These are phyloP conservation scores for Mycena venus DNA, from an alignment of 768 basidiomycete genomes.

Conservation along the genomic window DNA sequence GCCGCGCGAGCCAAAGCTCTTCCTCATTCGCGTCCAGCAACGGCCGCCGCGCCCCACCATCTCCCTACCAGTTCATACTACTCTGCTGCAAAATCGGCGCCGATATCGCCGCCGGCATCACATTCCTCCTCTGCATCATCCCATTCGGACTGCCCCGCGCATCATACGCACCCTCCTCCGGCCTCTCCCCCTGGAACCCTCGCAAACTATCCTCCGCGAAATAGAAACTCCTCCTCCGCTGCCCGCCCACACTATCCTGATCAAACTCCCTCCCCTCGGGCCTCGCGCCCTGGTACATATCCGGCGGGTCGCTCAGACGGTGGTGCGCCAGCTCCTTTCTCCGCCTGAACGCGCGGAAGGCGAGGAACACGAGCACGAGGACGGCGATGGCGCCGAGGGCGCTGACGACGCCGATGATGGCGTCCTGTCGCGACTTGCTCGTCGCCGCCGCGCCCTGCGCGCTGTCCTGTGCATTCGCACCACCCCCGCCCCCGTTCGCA, in stretches of 20 bases:
- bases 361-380: slow-evolving; percentile 78
- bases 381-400: slow-evolving; percentile 85
- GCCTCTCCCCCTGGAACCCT: slow-evolving; percentile 60
- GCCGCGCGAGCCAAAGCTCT: background rate
- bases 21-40: background rate
- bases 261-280: slow-evolving; percentile 83
- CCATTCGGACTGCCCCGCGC: slow-evolving; percentile 32
- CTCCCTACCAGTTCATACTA: slow-evolving; percentile 86
- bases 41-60: background rate
- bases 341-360: slow-evolving; percentile 76
- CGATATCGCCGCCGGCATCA: slow-evolving; percentile 75
- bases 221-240: slow-evolving; percentile 84
- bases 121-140: slow-evolving; percentile 71
- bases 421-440: slow-evolving; percentile 75
- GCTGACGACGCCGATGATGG: slow-evolving; percentile 92
- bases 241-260: slow-evolving; percentile 79
- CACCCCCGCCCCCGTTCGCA: slow-evolving; percentile 34
- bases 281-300: slow-evolving; percentile 55
- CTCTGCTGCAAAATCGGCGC: slow-evolving; percentile 85
- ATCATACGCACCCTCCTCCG: slow-evolving; percentile 53
- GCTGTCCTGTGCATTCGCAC: slow-evolving; percentile 37
- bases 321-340: slow-evolving; percentile 78
- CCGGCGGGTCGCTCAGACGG: slow-evolving; percentile 73
- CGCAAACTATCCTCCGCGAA: slow-evolving; percentile 88
- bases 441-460: slow-evolving; percentile 45